Evolutionary conservation across 2,329 filamentous ascomycete genomes (phyloP).

Genomic region (Nemania abortiva): DNA sequence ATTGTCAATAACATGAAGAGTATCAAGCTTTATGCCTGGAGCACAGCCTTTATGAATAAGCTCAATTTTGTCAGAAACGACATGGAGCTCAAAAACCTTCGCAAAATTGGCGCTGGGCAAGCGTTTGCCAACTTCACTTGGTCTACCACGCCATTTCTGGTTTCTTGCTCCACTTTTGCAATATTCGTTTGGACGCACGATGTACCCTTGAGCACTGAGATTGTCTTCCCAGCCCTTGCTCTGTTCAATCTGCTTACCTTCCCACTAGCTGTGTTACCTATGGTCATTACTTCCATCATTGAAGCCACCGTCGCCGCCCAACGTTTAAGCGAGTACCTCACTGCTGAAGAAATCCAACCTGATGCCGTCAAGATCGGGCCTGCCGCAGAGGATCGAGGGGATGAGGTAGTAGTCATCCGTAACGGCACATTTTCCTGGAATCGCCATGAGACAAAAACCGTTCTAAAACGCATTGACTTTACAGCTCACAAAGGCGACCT

Average conservation of each 20-base stretch:
- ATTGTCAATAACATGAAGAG: conserved; percentile 99
- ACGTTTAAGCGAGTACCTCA: conserved; percentile 86
- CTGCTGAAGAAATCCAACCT: conserved; percentile 87
- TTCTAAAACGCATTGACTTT: conserved; percentile 86
- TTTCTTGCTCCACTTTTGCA: conserved; percentile 95
- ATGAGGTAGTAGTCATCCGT: conserved; percentile 85
- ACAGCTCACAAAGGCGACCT: conserved; percentile 92
- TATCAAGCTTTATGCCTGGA: conserved; percentile 99
- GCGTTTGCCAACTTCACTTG: conserved; percentile 97
- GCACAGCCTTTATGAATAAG: conserved; percentile 96
- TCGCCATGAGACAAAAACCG: conserved; percentile 77
- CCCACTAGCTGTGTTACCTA: conserved; percentile 91
- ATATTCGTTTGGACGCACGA: conserved; percentile 91
- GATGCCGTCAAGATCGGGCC: conserved; percentile 81
- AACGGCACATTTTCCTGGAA: conserved; percentile 97
- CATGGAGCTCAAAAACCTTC: conserved; percentile 91
- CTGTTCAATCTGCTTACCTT: conserved; percentile 97
- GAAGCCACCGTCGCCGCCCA: conserved; percentile 94
- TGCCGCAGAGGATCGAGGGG: conserved; percentile 79
- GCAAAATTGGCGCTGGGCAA: conserved; percentile 95
- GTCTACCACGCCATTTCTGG: conserved; percentile 96
- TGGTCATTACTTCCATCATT: conserved; percentile 97
- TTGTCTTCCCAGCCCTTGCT: conserved; percentile 91
- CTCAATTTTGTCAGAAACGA: conserved; percentile 97
- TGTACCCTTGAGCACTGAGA: conserved; percentile 86